phyloP scores from a whole-genome alignment of 1,284 basidiomycete species.

The Abortiporus biennis region DNA sequence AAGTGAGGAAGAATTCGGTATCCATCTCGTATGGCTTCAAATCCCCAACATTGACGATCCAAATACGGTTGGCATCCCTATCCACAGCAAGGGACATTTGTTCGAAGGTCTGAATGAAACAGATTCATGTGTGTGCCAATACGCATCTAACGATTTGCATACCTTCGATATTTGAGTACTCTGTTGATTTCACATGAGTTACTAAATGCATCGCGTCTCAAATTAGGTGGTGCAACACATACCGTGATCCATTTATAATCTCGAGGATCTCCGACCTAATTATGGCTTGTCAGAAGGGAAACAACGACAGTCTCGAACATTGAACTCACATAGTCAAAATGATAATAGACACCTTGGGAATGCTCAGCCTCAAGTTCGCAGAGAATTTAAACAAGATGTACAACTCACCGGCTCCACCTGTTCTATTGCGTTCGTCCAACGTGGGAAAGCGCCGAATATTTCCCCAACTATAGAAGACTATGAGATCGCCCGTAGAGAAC shows the following conservation, averaged over 20 bases:
- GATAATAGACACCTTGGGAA: slow-evolving; percentile 56
- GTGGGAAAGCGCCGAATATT: slow-evolving; percentile 54
- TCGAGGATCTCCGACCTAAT: slow-evolving; percentile 45
- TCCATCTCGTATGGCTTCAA: slow-evolving; percentile 70
- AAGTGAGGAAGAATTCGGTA: slow-evolving; percentile 62
- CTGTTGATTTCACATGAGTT: slow-evolving; percentile 7
- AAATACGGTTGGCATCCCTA: slow-evolving; percentile 48
- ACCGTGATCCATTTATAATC: slow-evolving; percentile 61
- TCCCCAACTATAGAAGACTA: slow-evolving; percentile 37
- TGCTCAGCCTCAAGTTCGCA: not conserved
- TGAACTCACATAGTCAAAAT: slow-evolving; percentile 41
- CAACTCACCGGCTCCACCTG: slow-evolving; percentile 41
- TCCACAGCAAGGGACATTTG: slow-evolving; percentile 58
- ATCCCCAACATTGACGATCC: slow-evolving; percentile 65
- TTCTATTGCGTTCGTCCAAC: slow-evolving; percentile 43
- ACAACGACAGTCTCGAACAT: no score
- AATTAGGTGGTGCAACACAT: slow-evolving; percentile 17
- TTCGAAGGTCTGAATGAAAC: slow-evolving; percentile 39
- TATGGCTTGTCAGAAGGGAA: slow-evolving; percentile 3
- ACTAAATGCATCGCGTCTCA: not conserved
- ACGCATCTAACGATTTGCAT: not conserved
- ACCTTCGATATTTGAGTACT: slow-evolving; percentile 24
- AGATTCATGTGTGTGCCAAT: not conserved
- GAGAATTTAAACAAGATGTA: not conserved
- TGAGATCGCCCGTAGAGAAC: not conserved